A percentile compares a stretch with the other conserved stretches of the same genome.
These are phyloP conservation scores for Aspergillus luchuensis DNA, from an alignment of 2,329 filamentous ascomycete genomes.

Conservation along the genomic window DNA sequence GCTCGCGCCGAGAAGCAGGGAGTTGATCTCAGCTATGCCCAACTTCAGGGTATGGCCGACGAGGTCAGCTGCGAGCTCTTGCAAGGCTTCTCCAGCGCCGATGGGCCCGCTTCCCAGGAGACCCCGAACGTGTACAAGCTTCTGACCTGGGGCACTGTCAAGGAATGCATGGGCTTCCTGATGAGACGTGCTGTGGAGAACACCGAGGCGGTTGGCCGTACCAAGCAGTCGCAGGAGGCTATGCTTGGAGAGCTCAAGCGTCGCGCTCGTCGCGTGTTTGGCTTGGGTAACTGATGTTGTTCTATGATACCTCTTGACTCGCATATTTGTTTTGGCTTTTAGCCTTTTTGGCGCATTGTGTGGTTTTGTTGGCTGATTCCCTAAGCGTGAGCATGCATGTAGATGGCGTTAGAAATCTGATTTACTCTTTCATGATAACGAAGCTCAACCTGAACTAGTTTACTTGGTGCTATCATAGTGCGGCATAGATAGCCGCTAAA, in stretches of 20 bases:
- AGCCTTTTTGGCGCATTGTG: conserved; percentile 3
- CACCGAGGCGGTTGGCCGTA: conserved; percentile 61
- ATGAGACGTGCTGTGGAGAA: conserved; percentile 74
- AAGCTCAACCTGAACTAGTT: background rate
- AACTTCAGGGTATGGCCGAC: conserved; percentile 94
- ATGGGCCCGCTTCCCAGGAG: conserved; percentile 30
- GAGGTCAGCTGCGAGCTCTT: conserved; percentile 71
- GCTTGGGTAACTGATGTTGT: conserved; percentile 22
- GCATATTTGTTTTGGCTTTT: conserved; percentile 8
- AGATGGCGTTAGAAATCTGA: conserved; percentile 27
- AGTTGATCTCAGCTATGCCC: conserved; percentile 64
- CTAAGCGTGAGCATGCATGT: conserved; percentile 29
- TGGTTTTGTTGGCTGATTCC: conserved; percentile 20
- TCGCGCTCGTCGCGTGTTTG: conserved; percentile 29
- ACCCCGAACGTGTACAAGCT: conserved; percentile 59
- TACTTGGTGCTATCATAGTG: background rate
- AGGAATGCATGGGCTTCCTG: conserved; percentile 62
- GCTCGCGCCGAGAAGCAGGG: conserved; percentile 44
- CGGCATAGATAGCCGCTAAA: background rate
- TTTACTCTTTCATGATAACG: conserved; percentile 23
- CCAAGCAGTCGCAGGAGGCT: conserved; percentile 45
- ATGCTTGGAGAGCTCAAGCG: conserved; percentile 41
- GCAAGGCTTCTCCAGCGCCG: conserved; percentile 41
- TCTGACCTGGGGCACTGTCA: conserved; percentile 61
- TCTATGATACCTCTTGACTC: conserved; percentile 4